Percentiles rank a stretch among this genome's conserved stretches.
phyloP scores from a whole-genome alignment of 805 yeast genomes.

The Kluyveromyces aestuarii region DNA sequence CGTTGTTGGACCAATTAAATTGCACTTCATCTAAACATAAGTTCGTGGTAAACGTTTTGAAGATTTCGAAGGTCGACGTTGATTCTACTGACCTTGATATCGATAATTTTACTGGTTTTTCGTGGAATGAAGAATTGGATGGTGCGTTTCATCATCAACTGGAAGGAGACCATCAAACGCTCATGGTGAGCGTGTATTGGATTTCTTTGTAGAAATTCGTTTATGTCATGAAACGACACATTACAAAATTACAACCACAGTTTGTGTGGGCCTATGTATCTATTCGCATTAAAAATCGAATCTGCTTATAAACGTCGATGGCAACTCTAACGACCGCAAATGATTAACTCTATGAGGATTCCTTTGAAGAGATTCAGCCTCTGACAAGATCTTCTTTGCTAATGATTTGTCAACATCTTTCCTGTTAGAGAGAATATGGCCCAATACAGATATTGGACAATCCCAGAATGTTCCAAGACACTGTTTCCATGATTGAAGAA shows the following conservation, averaged over 20 bases:
- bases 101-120: conserved; percentile 38
- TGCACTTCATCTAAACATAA: conserved; percentile 46
- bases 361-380: conserved; percentile 11
- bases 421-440: conserved; percentile 45
- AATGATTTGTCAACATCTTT: conserved; percentile 29
- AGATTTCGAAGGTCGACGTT: conserved; percentile 19
- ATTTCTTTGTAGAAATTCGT: conserved; percentile 1
- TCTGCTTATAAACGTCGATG: conserved; percentile 21
- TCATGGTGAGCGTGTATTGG: conserved; percentile 28
- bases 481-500: conserved; percentile 49
- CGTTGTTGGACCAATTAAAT: conserved; percentile 30
- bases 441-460: conserved; percentile 63
- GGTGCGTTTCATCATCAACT: conserved; percentile 37
- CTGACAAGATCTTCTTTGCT: conserved; percentile 14
- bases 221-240: neutral
- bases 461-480: conserved; percentile 63
- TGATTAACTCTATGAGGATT: conserved; percentile 15
- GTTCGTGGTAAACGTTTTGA: conserved; percentile 40
- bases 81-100: conserved; percentile 17
- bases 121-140: conserved; percentile 50
- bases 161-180: conserved; percentile 10
- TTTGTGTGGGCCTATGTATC: neutral
- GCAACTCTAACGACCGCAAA: conserved; percentile 11
- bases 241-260: neutral
- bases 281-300: conserved; percentile 2